Percentiles rank a stretch among this genome's conserved stretches.
phyloP scores from a whole-genome alignment of 1,284 basidiomycete species.

The Golubevia sp. region DNA sequence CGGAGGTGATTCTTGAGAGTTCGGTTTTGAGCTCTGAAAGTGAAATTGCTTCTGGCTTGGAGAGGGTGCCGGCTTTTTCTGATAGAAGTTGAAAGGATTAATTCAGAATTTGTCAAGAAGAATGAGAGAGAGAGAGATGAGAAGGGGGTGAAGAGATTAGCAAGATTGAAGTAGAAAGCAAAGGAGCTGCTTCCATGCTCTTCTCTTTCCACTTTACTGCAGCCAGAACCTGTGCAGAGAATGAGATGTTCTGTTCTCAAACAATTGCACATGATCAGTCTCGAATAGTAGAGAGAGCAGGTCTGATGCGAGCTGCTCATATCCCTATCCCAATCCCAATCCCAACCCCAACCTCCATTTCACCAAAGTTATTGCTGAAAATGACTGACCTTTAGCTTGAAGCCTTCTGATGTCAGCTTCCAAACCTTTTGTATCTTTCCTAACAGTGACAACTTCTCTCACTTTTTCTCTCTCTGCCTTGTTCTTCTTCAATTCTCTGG shows the following conservation, averaged over 20 bases:
- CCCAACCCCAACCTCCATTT: too few species aligned
- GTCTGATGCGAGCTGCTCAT: too few species aligned
- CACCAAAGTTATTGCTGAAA: neutral
- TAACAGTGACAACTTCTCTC: slow-evolving; percentile 21
- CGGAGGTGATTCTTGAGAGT: slow-evolving; percentile 15
- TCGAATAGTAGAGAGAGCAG: too few species aligned
- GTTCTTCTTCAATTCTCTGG: slow-evolving; percentile 34
- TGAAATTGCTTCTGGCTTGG: slow-evolving; percentile 13
- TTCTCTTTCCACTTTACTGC: neutral
- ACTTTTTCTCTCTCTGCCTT: slow-evolving; percentile 26
- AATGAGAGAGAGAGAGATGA: neutral
- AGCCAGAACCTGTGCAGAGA: too few species aligned
- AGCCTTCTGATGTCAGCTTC: slow-evolving; percentile 22
- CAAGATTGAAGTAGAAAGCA: neutral
- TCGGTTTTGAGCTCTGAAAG: slow-evolving; percentile 19
- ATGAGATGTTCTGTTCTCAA: too few species aligned
- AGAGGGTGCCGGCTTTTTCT: slow-evolving; percentile 3
- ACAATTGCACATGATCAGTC: too few species aligned
- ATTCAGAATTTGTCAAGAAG: too few species aligned
- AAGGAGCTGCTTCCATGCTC: neutral
- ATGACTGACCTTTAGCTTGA: slow-evolving; percentile 5
- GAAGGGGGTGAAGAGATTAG: neutral
- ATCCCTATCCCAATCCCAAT: too few species aligned
- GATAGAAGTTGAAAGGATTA: too few species aligned
- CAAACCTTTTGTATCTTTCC: slow-evolving; percentile 21